Evolutionary conservation across 208 protist genomes (phyloP).

Genomic region (Strigomonas culicis): DNA sequence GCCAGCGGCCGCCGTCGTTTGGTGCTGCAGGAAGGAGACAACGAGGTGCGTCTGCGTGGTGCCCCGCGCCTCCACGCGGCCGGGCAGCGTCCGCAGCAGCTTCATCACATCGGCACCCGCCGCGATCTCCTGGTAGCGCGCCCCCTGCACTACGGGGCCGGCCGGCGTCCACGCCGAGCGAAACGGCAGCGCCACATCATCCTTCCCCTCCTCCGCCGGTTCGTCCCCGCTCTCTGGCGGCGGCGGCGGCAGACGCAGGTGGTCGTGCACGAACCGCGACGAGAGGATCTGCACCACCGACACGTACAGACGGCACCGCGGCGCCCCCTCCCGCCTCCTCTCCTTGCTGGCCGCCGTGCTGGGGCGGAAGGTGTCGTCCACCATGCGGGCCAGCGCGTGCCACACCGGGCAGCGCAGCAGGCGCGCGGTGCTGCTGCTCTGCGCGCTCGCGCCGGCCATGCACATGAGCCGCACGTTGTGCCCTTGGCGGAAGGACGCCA

Average conservation of each 20-base stretch:
- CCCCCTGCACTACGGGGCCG: constrained; percentile 36
- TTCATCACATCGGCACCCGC: constrained; percentile 19
- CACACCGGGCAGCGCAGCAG: constrained; percentile 31
- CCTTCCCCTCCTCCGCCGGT: background rate
- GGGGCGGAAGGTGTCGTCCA: constrained; percentile 5
- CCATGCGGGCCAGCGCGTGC: constrained; percentile 21
- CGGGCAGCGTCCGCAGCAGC: constrained; percentile 17
- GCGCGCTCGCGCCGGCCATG: constrained; percentile 10
- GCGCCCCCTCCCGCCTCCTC: background rate
- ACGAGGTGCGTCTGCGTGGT: constrained; percentile 24
- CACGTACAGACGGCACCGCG: constrained; percentile 22
- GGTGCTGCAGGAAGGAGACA: constrained; percentile 32
- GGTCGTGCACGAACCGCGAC: constrained; percentile 20
- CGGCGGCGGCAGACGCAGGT: background rate
- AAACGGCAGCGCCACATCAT: constrained; percentile 23
- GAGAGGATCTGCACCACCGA: constrained; percentile 36
- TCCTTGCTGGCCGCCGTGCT: background rate
- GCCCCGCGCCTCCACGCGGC: constrained; percentile 1
- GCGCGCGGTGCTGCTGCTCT: constrained; percentile 18
- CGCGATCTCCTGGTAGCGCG: constrained; percentile 21
- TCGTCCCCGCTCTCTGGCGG: background rate
- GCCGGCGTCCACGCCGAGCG: constrained; percentile 40
- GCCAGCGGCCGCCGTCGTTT: background rate
- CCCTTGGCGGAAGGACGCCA: constrained; percentile 22
- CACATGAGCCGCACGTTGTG: constrained; percentile 32